Evolutionary conservation across 345 rosid species (phyloP).

Genomic region (Euclidium syriacum): DNA sequence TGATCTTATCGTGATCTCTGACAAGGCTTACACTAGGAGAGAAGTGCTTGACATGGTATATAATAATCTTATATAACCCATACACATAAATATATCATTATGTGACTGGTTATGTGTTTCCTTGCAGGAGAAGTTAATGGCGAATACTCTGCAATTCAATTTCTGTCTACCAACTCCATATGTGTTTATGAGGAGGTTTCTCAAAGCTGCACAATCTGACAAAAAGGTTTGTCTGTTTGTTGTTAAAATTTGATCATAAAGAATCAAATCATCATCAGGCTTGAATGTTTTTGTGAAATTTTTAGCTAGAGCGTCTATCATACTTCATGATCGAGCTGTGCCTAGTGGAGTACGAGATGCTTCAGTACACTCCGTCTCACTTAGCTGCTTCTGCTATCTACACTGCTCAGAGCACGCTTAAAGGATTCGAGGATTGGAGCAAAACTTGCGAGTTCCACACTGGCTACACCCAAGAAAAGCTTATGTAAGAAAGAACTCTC

Average conservation of each 20-base stretch:
- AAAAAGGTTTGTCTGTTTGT: slow-evolving; percentile 49
- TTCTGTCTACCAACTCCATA: slow-evolving; percentile 82
- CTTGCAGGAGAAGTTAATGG: slow-evolving; percentile 82
- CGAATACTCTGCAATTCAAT: slow-evolving; percentile 66
- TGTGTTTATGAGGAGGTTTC: slow-evolving; percentile 90
- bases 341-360: slow-evolving; percentile 54
- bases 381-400: slow-evolving; percentile 69
- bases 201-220: slow-evolving; percentile 80
- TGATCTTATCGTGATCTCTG: slow-evolving; percentile 88
- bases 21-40: slow-evolving; percentile 75
- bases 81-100: too few relatives aligned
- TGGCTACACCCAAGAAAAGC: slow-evolving; percentile 40
- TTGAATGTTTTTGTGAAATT: not conserved
- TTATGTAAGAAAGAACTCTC: slow-evolving; percentile 39
- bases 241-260: slow-evolving; percentile 1
- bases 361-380: slow-evolving; percentile 51
- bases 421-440: slow-evolving; percentile 40
- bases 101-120: not conserved
- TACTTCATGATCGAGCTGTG: slow-evolving; percentile 56
- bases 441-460: slow-evolving; percentile 45
- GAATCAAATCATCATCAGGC: not conserved
- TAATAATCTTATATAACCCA: too few relatives aligned
- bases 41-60: slow-evolving; percentile 98
- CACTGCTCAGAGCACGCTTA: slow-evolving; percentile 48
- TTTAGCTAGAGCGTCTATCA: slow-evolving; percentile 76